These are phyloP conservation scores for Cercospora nicotianae DNA, from an alignment of 2,329 filamentous ascomycete genomes.

Conservation along the genomic window DNA sequence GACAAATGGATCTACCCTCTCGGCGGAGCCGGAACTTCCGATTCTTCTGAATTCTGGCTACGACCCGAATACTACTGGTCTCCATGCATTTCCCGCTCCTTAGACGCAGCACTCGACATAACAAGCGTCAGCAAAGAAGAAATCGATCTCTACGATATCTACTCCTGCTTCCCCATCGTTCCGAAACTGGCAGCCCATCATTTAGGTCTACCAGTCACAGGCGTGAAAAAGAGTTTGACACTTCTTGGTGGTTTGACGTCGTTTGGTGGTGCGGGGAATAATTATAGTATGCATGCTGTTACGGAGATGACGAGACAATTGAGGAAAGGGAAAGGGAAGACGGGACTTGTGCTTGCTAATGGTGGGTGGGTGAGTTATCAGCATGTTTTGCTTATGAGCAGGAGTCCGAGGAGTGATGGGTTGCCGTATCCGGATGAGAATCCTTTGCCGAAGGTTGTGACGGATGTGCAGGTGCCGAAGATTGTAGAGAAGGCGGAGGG, in stretches of 20 bases:
- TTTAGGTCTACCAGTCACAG: slow-evolving; percentile 53
- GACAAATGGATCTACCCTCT: slow-evolving; percentile 64
- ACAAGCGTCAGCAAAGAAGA: slow-evolving; percentile 52
- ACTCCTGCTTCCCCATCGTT: slow-evolving; percentile 69
- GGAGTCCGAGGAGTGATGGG: slow-evolving; percentile 42
- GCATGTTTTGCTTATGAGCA: slow-evolving; percentile 60
- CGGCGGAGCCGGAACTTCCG: slow-evolving; percentile 62
- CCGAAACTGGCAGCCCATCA: slow-evolving; percentile 65
- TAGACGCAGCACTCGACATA: slow-evolving; percentile 55
- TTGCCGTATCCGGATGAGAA: slow-evolving; percentile 51
- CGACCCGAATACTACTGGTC: slow-evolving; percentile 60
- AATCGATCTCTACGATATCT: slow-evolving; percentile 64
- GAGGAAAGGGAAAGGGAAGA: slow-evolving; percentile 47
- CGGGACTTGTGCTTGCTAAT: slow-evolving; percentile 64
- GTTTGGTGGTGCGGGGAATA: slow-evolving; percentile 70
- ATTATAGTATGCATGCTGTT: slow-evolving; percentile 67
- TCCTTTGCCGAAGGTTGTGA: slow-evolving; percentile 48
- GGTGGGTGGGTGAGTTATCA: slow-evolving; percentile 67
- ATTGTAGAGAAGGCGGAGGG: slow-evolving; percentile 51
- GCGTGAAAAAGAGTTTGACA: slow-evolving; percentile 49
- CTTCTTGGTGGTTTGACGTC: slow-evolving; percentile 66
- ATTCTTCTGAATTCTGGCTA: slow-evolving; percentile 63
- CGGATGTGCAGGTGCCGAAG: slow-evolving; percentile 43
- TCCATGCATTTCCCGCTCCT: slow-evolving; percentile 58
- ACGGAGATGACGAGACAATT: slow-evolving; percentile 58